Conservation (phyloP, 2,329 filamentous ascomycete species). For the Pseudogymnoascus sp. region DNA sequence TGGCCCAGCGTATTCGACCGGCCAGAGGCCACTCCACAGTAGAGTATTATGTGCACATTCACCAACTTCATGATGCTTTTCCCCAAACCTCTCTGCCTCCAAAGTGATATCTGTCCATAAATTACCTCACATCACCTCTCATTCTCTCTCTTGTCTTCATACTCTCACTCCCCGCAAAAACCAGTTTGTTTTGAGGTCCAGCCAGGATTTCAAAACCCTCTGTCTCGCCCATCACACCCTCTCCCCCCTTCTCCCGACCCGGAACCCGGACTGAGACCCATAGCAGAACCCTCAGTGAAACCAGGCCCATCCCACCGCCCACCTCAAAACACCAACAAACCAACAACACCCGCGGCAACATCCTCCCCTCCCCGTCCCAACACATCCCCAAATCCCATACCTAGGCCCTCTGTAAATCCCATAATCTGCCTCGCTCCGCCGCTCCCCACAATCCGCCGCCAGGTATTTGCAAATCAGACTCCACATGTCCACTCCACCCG, state of each 20-base stretch:
- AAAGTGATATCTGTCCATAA: neutral
- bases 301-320: neutral
- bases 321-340: slow-evolving; percentile 3
- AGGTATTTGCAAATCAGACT: neutral
- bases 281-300: neutral
- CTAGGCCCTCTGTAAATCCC: neutral
- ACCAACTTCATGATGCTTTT: neutral
- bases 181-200: neutral
- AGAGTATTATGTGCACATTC: neutral
- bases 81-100: neutral
- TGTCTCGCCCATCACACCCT: neutral
- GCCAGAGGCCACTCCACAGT: neutral
- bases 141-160: neutral
- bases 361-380: neutral
- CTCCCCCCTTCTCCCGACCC: neutral
- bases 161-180: neutral
- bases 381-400: neutral
- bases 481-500: neutral
- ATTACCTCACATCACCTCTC: neutral
- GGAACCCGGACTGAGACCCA: neutral
- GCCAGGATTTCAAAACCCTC: neutral
- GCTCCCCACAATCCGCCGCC: neutral
- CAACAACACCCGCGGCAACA: neutral
- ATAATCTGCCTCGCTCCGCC: slow-evolving; percentile 1
- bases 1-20: neutral